A percentile compares a stretch with the other conserved stretches of the same genome.
phyloP scores from a whole-genome alignment of 768 basidiomycete species.

The Russula foetens region DNA sequence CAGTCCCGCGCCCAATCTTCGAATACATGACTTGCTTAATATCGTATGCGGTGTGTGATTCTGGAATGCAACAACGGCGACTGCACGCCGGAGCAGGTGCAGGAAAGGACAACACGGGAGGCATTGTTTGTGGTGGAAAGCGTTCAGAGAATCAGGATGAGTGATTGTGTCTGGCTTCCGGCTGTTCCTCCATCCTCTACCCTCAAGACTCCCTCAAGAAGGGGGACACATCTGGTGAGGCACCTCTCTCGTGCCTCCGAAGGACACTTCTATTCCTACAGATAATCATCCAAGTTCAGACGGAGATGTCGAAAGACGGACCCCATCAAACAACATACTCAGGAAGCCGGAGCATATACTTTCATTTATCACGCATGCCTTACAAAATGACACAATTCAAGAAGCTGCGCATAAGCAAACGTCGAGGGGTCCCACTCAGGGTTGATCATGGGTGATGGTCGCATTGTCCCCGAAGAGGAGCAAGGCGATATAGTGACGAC shows the following conservation, averaged over 20 bases:
- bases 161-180: background rate
- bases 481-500: conserved; percentile 37
- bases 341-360: conserved; percentile 64
- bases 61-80: background rate
- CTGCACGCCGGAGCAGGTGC: conserved; percentile 8
- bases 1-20: conserved; percentile 4
- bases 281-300: conserved; percentile 75
- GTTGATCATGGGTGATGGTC: conserved; percentile 30
- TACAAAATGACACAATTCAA: conserved; percentile 34
- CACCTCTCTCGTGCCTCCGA: too few species aligned
- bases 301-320: conserved; percentile 45
- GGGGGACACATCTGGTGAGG: conserved; percentile 7
- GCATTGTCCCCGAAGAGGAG: conserved; percentile 29
- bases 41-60: conserved; percentile 10
- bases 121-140: conserved; percentile 16
- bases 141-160: conserved; percentile 16
- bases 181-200: background rate
- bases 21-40: conserved; percentile 11
- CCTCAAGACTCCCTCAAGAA: too few species aligned
- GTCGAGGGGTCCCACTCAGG: conserved; percentile 11
- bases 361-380: conserved; percentile 73
- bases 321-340: conserved; percentile 49
- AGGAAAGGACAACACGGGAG: conserved; percentile 14
- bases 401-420: conserved; percentile 1
- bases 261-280: conserved; percentile 73